phyloP scores from a whole-genome alignment of 768 basidiomycete genomes.

The Russula sp. region DNA sequence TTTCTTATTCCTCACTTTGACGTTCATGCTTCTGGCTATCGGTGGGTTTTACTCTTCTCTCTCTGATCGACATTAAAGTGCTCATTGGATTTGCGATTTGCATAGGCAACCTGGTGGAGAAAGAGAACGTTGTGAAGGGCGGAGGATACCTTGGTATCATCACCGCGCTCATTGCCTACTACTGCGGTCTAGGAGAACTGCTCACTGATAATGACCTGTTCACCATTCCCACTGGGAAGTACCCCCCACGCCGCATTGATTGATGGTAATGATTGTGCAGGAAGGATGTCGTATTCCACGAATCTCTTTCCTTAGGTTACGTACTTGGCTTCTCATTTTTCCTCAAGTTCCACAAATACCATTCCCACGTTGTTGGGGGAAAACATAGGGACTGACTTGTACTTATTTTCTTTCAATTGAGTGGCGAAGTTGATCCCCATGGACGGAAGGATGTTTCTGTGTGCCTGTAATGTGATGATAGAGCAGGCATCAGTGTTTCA shows the following conservation, averaged over 20 bases:
- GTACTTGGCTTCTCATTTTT: background rate
- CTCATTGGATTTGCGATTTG: conserved; percentile 17
- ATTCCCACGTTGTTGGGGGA: no score
- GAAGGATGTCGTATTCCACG: background rate
- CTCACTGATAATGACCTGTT: conserved; percentile 36
- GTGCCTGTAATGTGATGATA: no score
- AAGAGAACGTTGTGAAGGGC: conserved; percentile 30
- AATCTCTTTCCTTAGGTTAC: background rate
- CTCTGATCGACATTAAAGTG: conserved; percentile 3
- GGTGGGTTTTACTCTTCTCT: conserved; percentile 29
- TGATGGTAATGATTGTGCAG: background rate
- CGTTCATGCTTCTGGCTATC: conserved; percentile 44
- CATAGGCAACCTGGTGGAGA: conserved; percentile 7
- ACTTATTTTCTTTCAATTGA: no score
- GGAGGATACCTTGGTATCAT: conserved; percentile 38
- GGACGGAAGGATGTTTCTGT: no score
- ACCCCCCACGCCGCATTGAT: background rate
- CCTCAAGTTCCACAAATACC: background rate
- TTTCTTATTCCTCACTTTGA: conserved; percentile 49
- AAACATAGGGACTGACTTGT: no score
- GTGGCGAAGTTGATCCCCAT: no score
- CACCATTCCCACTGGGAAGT: conserved; percentile 36
- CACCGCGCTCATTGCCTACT: conserved; percentile 46
- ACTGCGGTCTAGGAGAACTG: conserved; percentile 39
- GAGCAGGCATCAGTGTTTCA: no score